phyloP scores from a whole-genome alignment of 2,329 filamentous ascomycete genomes.

The Cladorrhinum sp. region DNA sequence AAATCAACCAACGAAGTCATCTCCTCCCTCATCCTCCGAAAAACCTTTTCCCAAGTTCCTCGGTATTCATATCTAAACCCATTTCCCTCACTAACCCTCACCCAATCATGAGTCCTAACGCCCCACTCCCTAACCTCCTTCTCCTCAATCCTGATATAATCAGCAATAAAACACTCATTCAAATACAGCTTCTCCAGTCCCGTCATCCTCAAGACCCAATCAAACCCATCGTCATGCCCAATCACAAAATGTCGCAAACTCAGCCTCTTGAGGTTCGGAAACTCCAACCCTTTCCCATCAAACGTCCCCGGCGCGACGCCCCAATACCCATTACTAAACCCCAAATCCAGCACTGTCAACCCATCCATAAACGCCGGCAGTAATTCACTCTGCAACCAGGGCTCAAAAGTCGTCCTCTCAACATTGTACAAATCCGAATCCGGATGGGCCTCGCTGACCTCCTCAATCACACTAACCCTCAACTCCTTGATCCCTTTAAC shows the following conservation, averaged over 20 bases:
- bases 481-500: slow-evolving; percentile 21
- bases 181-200: slow-evolving; percentile 13
- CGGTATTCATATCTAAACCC: neutral
- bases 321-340: slow-evolving; percentile 21
- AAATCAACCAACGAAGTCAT: slow-evolving; percentile 24
- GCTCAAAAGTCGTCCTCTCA: slow-evolving; percentile 25
- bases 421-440: slow-evolving; percentile 18
- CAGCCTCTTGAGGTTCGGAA: slow-evolving; percentile 24
- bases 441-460: slow-evolving; percentile 4
- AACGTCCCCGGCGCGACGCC: slow-evolving; percentile 25
- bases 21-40: slow-evolving; percentile 19
- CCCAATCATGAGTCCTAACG: slow-evolving; percentile 4
- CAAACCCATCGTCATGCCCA: slow-evolving; percentile 24
- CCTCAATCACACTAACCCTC: slow-evolving; percentile 10
- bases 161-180: slow-evolving; percentile 19
- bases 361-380: slow-evolving; percentile 19
- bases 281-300: slow-evolving; percentile 20
- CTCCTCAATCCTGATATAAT: slow-evolving; percentile 4
- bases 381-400: slow-evolving; percentile 21
- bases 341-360: slow-evolving; percentile 25
- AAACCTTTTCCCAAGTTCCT: slow-evolving; percentile 26
- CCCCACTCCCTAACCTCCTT: neutral
- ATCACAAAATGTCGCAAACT: slow-evolving; percentile 19
- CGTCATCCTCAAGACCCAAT: slow-evolving; percentile 24
- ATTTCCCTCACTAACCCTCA: neutral